These are phyloP conservation scores for Trypanosoma grayi DNA, from an alignment of 208 protist species.

Conservation along the genomic window DNA sequence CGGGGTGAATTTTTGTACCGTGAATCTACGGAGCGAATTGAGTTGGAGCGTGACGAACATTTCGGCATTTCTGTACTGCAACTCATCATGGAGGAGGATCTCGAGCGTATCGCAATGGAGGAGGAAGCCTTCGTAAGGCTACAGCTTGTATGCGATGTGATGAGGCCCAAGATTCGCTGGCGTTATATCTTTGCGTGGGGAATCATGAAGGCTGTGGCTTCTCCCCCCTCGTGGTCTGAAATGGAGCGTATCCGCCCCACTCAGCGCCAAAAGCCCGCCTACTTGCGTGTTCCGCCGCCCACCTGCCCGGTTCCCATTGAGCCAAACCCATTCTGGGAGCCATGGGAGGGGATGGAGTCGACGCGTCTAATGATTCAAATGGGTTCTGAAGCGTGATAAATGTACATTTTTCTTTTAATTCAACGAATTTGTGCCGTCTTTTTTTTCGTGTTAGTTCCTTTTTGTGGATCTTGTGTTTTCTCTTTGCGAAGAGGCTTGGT, in stretches of 20 bases:
- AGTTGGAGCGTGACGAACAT: constrained; percentile 3
- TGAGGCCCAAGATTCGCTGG: constrained; percentile 16
- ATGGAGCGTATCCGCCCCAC: constrained; percentile 3
- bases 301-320: constrained; percentile 20
- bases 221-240: neutral
- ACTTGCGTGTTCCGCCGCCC: neutral
- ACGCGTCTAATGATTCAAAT: neutral
- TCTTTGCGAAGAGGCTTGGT: too few relatives aligned
- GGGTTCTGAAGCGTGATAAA: neutral
- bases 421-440: constrained; percentile 5
- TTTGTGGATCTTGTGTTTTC: neutral
- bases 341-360: neutral
- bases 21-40: neutral
- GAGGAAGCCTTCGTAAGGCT: constrained; percentile 1
- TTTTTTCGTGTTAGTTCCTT: constrained; percentile 15
- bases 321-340: constrained; percentile 2
- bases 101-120: neutral
- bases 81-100: constrained; percentile 4
- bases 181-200: constrained; percentile 24
- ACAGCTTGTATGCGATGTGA: constrained; percentile 7
- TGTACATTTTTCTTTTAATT: constrained; percentile 4
- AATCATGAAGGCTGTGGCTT: neutral
- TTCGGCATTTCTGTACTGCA: neutral
- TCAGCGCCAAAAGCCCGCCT: constrained; percentile 16
- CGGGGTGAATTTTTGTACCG: constrained; percentile 10